phyloP scores from a whole-genome alignment of 371 early-diverging fungal species.

The Mucor circinelloides region DNA sequence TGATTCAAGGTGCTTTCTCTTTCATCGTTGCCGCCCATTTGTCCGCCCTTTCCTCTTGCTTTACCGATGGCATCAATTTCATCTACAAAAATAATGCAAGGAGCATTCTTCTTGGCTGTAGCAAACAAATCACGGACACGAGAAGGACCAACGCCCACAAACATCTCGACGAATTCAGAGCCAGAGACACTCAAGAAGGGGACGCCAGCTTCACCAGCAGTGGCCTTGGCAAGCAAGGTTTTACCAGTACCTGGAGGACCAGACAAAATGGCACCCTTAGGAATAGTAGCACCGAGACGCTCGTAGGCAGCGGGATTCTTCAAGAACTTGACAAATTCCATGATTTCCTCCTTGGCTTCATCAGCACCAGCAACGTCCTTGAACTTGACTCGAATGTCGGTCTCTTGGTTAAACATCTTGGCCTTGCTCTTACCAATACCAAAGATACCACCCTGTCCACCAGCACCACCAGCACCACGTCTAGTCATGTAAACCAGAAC shows the following conservation, averaged over 20 bases:
- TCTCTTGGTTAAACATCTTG: slow-evolving; percentile 95
- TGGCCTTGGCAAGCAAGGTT: slow-evolving; percentile 98
- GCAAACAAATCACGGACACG: slow-evolving; percentile 97
- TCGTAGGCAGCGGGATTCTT: slow-evolving; percentile 98
- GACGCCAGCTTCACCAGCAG: slow-evolving; percentile 98
- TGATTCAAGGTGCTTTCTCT: slow-evolving; percentile 97
- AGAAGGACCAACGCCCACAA: slow-evolving; percentile 98
- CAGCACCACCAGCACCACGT: slow-evolving; percentile 61
- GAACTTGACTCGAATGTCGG: slow-evolving; percentile 93
- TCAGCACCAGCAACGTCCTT: slow-evolving; percentile 99
- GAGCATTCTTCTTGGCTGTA: slow-evolving; percentile 95
- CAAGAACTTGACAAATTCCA: slow-evolving; percentile 99
- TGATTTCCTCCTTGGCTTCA: slow-evolving; percentile 99
- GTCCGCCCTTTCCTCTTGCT: slow-evolving; percentile 91
- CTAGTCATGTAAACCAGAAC: slow-evolving; percentile 84
- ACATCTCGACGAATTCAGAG: slow-evolving; percentile 99
- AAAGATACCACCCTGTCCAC: slow-evolving; percentile 84
- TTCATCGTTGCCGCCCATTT: slow-evolving; percentile 96
- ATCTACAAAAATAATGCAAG: slow-evolving; percentile 99
- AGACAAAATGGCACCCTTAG: slow-evolving; percentile 97
- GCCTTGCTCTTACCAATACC: slow-evolving; percentile 96
- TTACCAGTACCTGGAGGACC: slow-evolving; percentile 99
- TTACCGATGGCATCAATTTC: slow-evolving; percentile 99
- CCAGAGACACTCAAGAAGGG: slow-evolving; percentile 98
- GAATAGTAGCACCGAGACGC: slow-evolving; percentile 98